These are phyloP conservation scores for Aplosporella prunicola DNA, from an alignment of 2,329 filamentous ascomycete species.

Conservation along the genomic window DNA sequence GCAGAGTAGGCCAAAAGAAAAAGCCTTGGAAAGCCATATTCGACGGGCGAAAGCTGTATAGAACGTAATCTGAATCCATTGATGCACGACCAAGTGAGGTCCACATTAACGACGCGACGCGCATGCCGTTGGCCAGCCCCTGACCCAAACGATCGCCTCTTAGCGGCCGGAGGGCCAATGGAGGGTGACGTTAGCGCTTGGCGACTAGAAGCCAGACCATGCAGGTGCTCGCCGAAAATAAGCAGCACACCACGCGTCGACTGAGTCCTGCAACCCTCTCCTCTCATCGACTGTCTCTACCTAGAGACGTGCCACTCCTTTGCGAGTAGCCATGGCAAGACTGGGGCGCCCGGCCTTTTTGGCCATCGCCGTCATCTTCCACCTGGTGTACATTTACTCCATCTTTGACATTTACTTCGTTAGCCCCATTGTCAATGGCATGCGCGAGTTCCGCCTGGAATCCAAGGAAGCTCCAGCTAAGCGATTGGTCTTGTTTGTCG, in stretches of 20 bases:
- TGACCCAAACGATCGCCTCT: slow-evolving; percentile 5
- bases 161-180: too few relatives aligned
- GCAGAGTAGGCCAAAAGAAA: background rate
- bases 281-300: background rate
- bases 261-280: slow-evolving; percentile 2
- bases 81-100: too few relatives aligned
- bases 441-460: slow-evolving; percentile 70
- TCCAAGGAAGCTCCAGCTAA: slow-evolving; percentile 71
- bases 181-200: slow-evolving; percentile 8
- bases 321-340: slow-evolving; percentile 6
- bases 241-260: slow-evolving; percentile 9
- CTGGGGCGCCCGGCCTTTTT: slow-evolving; percentile 53
- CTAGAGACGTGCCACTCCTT: slow-evolving; percentile 9
- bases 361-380: slow-evolving; percentile 81
- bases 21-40: background rate
- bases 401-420: slow-evolving; percentile 99
- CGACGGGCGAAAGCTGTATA: background rate
- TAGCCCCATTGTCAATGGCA: slow-evolving; percentile 91
- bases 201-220: slow-evolving; percentile 7
- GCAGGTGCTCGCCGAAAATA: slow-evolving; percentile 9
- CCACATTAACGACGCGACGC: too few relatives aligned
- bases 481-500: slow-evolving; percentile 85
- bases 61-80: background rate
- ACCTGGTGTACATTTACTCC: slow-evolving; percentile 84
- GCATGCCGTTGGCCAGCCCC: too few relatives aligned